Base-by-base conservation (phyloP, 1,284 basidiomycete genomes). In the Melampsora larici-populina region DNA sequence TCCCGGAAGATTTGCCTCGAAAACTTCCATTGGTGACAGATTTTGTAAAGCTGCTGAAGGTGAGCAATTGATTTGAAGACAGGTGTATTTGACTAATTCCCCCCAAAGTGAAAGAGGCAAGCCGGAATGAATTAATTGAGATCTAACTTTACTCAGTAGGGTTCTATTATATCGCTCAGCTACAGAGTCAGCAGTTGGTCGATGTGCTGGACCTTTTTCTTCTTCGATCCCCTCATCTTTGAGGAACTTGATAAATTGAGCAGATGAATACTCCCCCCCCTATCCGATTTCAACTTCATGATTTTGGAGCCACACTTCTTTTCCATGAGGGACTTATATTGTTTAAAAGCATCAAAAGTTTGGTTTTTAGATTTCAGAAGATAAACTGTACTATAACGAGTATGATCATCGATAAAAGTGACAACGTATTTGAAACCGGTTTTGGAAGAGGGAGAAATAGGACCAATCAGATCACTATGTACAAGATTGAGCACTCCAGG, bases 101-200 rank as follows among this genome's bases (percentile, higher is more conserved):
- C 26, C 60, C 60, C 60, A 62, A 11, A n/a, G 26, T 9, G 9
- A n/a, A 15, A 62, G 9, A 13, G 60, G 60, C 11, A 62, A 11
- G 24, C 26, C 26, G 11, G 60, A 62, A 13, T 62, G 60, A 62
- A n/a, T 26, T 26, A 62, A 29, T 21, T n/a, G 60, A 62, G 21
- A 15, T 29, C 60, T 62, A 11, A 62, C 24, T 24, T 62, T 62
- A 29, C 13, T 13, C 11, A 62, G 60, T 15, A 62, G 60, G 11
- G 60, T n/a, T 29, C 60, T 62, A 62, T 62, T 62, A 62, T n/a
- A 62, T 62, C 21, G 13, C 24, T 62, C 60, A 29, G 60, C 60
- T 62, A 62, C 60, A 13, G 21, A 21, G 24, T 62, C 24, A 11
- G 60, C 11, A 13, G 18, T 21, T n/a, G 24, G 60, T 62, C 21